Percentiles rank a stretch among this genome's conserved stretches.
Evolutionary conservation across 495 filamentous ascomycete species (phyloP).

Genomic region (Clavariopsis aquatica): DNA sequence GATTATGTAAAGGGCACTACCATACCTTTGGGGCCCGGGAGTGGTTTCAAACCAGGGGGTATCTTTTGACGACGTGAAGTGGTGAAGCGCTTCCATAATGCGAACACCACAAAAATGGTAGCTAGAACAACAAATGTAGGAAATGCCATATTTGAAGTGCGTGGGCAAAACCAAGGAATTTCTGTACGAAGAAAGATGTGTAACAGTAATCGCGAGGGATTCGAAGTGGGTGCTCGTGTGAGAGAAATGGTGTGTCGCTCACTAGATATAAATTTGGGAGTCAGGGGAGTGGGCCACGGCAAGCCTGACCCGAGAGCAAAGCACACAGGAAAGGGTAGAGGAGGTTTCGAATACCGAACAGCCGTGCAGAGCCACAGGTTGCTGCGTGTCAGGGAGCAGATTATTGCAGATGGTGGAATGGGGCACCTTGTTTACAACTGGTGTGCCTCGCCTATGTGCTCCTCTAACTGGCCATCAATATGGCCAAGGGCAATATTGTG

Average conservation of each 20-base stretch:
- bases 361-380: neutral
- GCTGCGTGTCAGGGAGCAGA: neutral
- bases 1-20: slow-evolving; percentile 4
- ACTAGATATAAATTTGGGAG: slow-evolving; percentile 30
- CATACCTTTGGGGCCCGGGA: slow-evolving; percentile 46
- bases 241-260: neutral
- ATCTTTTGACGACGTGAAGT: slow-evolving; percentile 26
- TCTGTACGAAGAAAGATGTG: slow-evolving; percentile 4
- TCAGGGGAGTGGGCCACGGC: slow-evolving; percentile 13
- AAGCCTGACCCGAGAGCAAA: slow-evolving; percentile 19
- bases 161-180: no score
- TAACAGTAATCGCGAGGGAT: neutral
- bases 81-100: slow-evolving; percentile 30
- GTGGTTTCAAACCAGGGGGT: slow-evolving; percentile 39
- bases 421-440: neutral
- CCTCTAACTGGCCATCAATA: slow-evolving; percentile 11
- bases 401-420: neutral
- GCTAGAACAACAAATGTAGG: slow-evolving; percentile 27
- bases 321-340: neutral
- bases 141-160: slow-evolving; percentile 30
- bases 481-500: neutral
- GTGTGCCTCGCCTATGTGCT: neutral
- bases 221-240: neutral
- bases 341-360: slow-evolving; percentile 5
- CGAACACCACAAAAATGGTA: slow-evolving; percentile 7